Conservation (phyloP, 352 stramenopile genomes). For the Globisporangium cederbergense region DNA sequence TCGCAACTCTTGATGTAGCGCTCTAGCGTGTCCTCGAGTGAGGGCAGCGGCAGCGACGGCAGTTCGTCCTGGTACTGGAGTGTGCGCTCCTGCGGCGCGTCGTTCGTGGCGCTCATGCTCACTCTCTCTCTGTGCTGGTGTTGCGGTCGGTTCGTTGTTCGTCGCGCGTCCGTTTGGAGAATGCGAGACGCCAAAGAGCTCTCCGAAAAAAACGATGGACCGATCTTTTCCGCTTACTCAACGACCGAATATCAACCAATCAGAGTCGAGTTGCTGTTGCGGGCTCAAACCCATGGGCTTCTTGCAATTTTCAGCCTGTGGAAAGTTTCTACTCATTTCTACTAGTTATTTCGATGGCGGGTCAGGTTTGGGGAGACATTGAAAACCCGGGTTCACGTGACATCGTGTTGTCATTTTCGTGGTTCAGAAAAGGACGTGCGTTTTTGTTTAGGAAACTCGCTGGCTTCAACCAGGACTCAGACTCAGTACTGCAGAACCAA, state of each 20-base stretch:
- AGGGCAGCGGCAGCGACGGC: conserved; percentile 90
- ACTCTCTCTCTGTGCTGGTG: too few species aligned
- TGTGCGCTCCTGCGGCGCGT: conserved; percentile 44
- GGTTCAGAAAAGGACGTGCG: neutral
- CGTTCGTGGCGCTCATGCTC: conserved; percentile 5
- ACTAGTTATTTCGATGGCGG: neutral
- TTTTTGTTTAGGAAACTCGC: conserved; percentile 6
- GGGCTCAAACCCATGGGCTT: neutral
- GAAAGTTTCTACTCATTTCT: neutral
- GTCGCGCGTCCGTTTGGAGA: conserved; percentile 1
- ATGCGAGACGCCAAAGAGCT: neutral
- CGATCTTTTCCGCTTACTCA: conserved; percentile 8
- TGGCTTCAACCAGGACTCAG: conserved; percentile 23
- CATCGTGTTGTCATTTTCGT: conserved; percentile 1
- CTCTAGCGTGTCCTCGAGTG: conserved; percentile 91
- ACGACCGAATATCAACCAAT: conserved; percentile 4
- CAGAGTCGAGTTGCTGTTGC: neutral
- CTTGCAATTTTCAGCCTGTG: neutral
- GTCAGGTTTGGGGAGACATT: neutral
- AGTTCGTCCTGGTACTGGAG: conserved; percentile 86
- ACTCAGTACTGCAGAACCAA: neutral
- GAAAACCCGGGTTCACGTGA: neutral
- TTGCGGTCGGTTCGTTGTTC: too few species aligned
- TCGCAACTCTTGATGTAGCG: conserved; percentile 91
- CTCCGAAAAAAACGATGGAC: neutral